A percentile compares a stretch with the other conserved stretches of the same genome.
These are phyloP conservation scores for Kitagawia praeruptora DNA, from an alignment of 129 eudicot species.

Conservation along the genomic window DNA sequence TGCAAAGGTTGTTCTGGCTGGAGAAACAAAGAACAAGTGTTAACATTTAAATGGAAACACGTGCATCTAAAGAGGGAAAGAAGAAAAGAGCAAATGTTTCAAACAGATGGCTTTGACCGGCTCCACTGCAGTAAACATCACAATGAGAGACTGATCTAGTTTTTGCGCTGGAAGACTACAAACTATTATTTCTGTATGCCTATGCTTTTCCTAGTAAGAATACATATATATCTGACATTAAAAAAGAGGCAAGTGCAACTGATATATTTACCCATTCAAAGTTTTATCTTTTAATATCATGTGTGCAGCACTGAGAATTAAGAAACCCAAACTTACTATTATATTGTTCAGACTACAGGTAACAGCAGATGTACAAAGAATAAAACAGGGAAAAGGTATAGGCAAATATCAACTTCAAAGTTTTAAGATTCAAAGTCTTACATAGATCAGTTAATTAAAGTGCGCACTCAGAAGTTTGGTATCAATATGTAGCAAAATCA, in stretches of 20 bases:
- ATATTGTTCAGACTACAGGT: not conserved
- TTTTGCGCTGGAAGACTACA: not conserved
- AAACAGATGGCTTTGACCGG: not conserved
- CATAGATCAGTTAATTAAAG: not conserved
- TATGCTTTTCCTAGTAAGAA: not conserved
- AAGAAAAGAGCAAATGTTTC: not conserved
- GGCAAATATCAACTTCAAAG: constrained; percentile 4
- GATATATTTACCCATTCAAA: not conserved
- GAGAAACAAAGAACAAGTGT: constrained; percentile 9
- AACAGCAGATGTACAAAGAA: not conserved
- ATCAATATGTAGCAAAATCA: constrained; percentile 18
- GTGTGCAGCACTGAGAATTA: not conserved
- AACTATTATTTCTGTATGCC: not conserved
- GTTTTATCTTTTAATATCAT: not conserved
- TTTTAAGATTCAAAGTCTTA: not conserved
- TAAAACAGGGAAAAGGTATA: not conserved
- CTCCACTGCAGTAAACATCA: not conserved
- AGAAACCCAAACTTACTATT: not conserved
- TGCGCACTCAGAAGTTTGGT: not conserved
- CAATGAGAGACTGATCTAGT: not conserved
- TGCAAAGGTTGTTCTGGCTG: constrained; percentile 78
- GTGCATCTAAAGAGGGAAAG: not conserved
- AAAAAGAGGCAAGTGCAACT: not conserved
- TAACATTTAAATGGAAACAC: not conserved
- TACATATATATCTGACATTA: not conserved